phyloP scores from a whole-genome alignment of 495 filamentous ascomycete species.

The Penicillium nucicola region DNA sequence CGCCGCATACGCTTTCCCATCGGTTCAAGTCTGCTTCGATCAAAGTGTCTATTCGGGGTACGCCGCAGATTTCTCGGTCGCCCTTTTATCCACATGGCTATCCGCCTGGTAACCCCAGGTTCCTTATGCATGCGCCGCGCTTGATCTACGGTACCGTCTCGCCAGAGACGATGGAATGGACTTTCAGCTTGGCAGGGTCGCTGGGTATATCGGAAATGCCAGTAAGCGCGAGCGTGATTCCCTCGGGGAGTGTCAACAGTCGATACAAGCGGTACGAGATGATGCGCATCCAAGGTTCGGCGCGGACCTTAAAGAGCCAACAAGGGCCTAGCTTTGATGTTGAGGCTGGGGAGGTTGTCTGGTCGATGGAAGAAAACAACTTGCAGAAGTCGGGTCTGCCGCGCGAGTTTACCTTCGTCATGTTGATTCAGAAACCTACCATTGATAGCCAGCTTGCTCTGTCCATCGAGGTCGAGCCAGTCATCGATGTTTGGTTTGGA shows the following conservation, averaged over 20 bases:
- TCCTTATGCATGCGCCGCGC: slow-evolving; percentile 52
- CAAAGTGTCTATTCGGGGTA: slow-evolving; percentile 31
- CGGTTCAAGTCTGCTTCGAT: slow-evolving; percentile 50
- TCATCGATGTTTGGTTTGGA: slow-evolving; percentile 32
- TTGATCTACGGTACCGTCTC: slow-evolving; percentile 51
- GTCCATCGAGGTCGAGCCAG: slow-evolving; percentile 37
- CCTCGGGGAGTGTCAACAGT: slow-evolving; percentile 35
- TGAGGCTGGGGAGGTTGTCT: slow-evolving; percentile 46
- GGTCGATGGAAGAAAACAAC: slow-evolving; percentile 51
- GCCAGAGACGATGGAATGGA: slow-evolving; percentile 50
- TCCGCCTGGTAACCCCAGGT: slow-evolving; percentile 31
- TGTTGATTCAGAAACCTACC: slow-evolving; percentile 44
- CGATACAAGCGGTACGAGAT: slow-evolving; percentile 48
- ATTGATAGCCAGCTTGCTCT: slow-evolving; percentile 28
- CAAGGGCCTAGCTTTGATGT: slow-evolving; percentile 33
- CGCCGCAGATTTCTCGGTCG: slow-evolving; percentile 5
- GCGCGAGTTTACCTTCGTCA: slow-evolving; percentile 54
- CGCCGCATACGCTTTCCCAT: slow-evolving; percentile 35
- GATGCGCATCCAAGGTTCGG: slow-evolving; percentile 54
- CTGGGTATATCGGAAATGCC: slow-evolving; percentile 46
- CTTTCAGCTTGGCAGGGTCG: slow-evolving; percentile 47
- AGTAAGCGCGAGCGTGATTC: slow-evolving; percentile 41
- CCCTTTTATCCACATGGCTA: slow-evolving; percentile 2
- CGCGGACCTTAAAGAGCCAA: slow-evolving; percentile 36
- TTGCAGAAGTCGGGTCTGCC: slow-evolving; percentile 50